Percentiles rank a stretch among this genome's conserved stretches.
Evolutionary conservation across 768 basidiomycete genomes (phyloP).

Genomic region (Leccinum subgranulosum): DNA sequence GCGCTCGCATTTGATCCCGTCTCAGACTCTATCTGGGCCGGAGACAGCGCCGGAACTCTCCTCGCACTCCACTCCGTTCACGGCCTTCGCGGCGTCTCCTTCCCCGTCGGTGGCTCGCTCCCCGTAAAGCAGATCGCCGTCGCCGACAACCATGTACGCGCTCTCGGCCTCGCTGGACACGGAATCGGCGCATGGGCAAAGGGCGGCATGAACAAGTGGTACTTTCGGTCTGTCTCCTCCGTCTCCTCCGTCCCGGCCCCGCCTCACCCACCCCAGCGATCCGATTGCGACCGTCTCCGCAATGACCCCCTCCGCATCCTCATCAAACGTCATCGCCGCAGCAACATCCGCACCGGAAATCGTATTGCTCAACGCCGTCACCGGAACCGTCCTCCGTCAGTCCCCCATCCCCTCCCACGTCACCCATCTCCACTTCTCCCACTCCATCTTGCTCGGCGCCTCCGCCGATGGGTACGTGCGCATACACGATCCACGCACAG

Average conservation of each 20-base stretch:
- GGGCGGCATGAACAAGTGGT: constrained; percentile 86
- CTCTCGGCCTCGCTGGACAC: constrained; percentile 53
- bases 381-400: constrained; percentile 62
- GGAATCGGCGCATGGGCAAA: constrained; percentile 81
- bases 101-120: constrained; percentile 64
- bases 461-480: constrained; percentile 73
- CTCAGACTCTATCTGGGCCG: constrained; percentile 88
- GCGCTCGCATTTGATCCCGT: constrained; percentile 88
- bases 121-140: constrained; percentile 72
- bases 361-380: constrained; percentile 68
- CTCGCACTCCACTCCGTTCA: constrained; percentile 62
- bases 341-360: constrained; percentile 61
- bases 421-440: constrained; percentile 64
- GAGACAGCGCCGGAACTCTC: constrained; percentile 68
- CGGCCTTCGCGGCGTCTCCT: constrained; percentile 53
- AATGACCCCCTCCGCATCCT: constrained; percentile 46
- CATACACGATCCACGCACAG: constrained; percentile 66
- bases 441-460: constrained; percentile 63
- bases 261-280: constrained; percentile 30
- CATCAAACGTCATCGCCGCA: constrained; percentile 56
- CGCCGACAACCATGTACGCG: constrained; percentile 78
- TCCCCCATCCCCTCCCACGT: constrained; percentile 53
- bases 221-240: constrained; percentile 46
- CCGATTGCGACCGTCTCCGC: constrained; percentile 34
- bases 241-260: background rate